Conservation (phyloP, 176 grass and related monocot species). For the Eragrostis nindensis region DNA sequence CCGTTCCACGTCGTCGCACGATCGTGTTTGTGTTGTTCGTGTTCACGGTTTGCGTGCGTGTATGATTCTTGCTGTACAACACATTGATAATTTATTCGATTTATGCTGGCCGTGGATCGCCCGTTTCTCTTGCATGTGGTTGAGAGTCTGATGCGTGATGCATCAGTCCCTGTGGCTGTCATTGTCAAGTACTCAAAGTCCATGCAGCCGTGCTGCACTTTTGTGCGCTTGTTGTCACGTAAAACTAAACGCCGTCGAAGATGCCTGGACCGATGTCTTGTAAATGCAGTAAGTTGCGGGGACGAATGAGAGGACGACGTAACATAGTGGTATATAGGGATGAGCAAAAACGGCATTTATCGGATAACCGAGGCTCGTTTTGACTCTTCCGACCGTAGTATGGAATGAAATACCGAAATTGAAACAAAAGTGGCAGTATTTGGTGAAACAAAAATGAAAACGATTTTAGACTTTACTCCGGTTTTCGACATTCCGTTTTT, state of each 20-base stretch:
- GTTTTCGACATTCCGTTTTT: too few relatives aligned
- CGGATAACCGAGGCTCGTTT: too few relatives aligned
- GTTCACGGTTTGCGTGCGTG: not conserved
- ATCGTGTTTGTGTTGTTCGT: not conserved
- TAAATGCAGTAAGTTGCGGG: not conserved
- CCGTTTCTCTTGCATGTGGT: not conserved
- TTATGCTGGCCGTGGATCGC: not conserved
- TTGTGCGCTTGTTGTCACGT: not conserved
- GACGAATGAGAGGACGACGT: not conserved
- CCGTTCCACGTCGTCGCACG: slow-evolving; percentile 23
- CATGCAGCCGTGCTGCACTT: not conserved
- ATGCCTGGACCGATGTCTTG: not conserved
- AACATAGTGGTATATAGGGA: too few relatives aligned
- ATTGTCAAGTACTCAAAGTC: slow-evolving; percentile 20
- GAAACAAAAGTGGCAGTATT: too few relatives aligned
- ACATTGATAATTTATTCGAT: slow-evolving; percentile 46
- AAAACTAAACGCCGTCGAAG: not conserved
- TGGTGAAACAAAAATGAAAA: too few relatives aligned
- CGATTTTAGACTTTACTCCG: too few relatives aligned
- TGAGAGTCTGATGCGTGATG: not conserved
- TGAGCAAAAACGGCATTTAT: too few relatives aligned
- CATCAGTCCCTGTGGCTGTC: not conserved
- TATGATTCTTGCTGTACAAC: slow-evolving; percentile 47
- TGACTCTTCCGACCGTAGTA: too few relatives aligned
- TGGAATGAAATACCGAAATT: too few relatives aligned